These are phyloP conservation scores for Neofusicoccum kwambonambiense DNA, from an alignment of 2,329 filamentous ascomycete genomes.

Conservation along the genomic window DNA sequence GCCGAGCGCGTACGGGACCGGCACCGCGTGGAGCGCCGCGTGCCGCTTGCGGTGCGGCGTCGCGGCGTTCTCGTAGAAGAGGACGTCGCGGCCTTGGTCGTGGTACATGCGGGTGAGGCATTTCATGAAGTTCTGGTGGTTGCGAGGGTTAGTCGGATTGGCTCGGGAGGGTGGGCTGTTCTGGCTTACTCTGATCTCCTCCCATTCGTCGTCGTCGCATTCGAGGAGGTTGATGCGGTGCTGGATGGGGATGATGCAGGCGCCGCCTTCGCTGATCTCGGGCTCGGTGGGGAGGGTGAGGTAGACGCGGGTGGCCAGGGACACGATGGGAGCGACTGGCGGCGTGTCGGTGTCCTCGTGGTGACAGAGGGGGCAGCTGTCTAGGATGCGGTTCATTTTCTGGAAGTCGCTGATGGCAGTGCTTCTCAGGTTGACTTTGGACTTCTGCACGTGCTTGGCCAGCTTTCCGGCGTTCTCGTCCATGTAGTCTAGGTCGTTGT, in stretches of 20 bases:
- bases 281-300: conserved; percentile 88
- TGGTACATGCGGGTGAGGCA: conserved; percentile 90
- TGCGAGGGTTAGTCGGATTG: not conserved
- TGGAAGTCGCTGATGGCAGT: conserved; percentile 85
- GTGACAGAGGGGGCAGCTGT: conserved; percentile 85
- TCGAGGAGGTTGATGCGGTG: conserved; percentile 90
- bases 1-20: conserved; percentile 86
- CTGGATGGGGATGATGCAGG: conserved; percentile 83
- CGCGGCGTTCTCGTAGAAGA: conserved; percentile 98
- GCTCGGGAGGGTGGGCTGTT: not conserved
- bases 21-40: conserved; percentile 81
- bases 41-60: conserved; percentile 74
- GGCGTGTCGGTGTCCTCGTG: conserved; percentile 77
- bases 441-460: conserved; percentile 82
- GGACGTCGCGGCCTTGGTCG: conserved; percentile 83
- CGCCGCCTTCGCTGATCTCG: conserved; percentile 77
- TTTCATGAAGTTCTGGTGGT: conserved; percentile 84
- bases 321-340: conserved; percentile 80
- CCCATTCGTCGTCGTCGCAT: conserved; percentile 99
- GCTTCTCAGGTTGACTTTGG: conserved; percentile 83
- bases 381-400: conserved; percentile 81
- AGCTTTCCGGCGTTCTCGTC: conserved; percentile 94
- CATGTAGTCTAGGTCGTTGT: conserved; percentile 92
- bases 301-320: conserved; percentile 81
- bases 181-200: conserved; percentile 68